A percentile compares a stretch with the other conserved stretches of the same genome.
phyloP scores from a whole-genome alignment of 2,329 filamentous ascomycete species.

The Trichophyton mentagrophytes region DNA sequence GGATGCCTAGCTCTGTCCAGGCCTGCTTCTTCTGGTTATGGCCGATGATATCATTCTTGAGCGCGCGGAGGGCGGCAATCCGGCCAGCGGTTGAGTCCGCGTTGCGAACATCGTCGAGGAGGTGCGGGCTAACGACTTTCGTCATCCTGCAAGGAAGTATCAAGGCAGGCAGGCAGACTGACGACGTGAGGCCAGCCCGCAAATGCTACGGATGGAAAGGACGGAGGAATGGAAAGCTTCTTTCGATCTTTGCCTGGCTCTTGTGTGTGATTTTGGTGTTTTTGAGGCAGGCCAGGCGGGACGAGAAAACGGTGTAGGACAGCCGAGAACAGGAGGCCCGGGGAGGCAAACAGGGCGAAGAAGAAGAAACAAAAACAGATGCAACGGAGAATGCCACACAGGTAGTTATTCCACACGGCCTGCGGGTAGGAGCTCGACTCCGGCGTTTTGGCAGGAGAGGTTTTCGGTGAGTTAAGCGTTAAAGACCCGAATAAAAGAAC shows the following conservation, averaged over 20 bases:
- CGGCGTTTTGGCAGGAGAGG: neutral
- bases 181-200: neutral
- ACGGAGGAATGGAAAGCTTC: neutral
- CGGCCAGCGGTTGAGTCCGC: slow-evolving; percentile 34
- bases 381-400: neutral
- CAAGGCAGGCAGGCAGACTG: neutral
- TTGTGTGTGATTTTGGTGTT: neutral
- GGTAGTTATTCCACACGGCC: too few species aligned
- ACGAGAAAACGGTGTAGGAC: neutral
- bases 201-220: neutral
- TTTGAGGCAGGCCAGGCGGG: neutral
- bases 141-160: slow-evolving; percentile 35
- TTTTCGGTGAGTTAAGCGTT: neutral
- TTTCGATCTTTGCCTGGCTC: neutral
- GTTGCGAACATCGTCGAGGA: slow-evolving; percentile 46
- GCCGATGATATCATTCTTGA: slow-evolving; percentile 86
- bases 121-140: slow-evolving; percentile 40
- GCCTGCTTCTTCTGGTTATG: slow-evolving; percentile 76
- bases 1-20: slow-evolving; percentile 57
- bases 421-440: neutral
- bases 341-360: neutral
- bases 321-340: neutral
- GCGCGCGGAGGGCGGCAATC: slow-evolving; percentile 48
- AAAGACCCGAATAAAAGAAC: neutral
- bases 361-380: neutral